Percentiles rank a stretch among this genome's conserved stretches.
Conservation (phyloP, 768 basidiomycete genomes). For the Amanita subjunquillea region DNA sequence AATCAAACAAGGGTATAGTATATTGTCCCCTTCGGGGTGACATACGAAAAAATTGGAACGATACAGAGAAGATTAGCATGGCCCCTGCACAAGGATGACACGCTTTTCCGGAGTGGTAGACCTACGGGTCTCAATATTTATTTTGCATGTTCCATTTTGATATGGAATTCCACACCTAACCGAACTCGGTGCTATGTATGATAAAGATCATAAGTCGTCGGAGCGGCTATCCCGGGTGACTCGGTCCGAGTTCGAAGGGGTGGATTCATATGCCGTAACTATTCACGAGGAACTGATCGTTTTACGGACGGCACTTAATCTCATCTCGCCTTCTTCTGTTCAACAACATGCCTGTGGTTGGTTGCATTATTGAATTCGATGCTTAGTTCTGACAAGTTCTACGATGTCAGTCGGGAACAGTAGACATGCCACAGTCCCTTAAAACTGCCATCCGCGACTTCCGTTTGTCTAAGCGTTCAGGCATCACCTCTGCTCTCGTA, state of each 20-base stretch:
- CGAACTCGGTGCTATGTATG: too few relatives aligned
- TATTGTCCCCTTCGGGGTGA: slow-evolving; percentile 79
- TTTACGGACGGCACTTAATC: slow-evolving; percentile 13
- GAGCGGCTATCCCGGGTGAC: too few relatives aligned
- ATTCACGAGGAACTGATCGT: not conserved
- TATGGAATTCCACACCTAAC: too few relatives aligned
- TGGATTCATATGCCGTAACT: not conserved
- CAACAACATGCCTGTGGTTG: slow-evolving; percentile 2
- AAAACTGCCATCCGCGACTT: slow-evolving; percentile 80
- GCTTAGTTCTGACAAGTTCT: slow-evolving; percentile 16
- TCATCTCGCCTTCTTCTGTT: slow-evolving; percentile 13
- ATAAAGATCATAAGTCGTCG: too few relatives aligned
- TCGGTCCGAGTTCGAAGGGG: not conserved
- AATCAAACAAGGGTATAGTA: not conserved
- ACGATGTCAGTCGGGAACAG: slow-evolving; percentile 31
- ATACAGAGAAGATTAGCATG: slow-evolving; percentile 99
- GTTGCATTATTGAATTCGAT: slow-evolving; percentile 5
- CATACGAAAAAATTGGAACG: slow-evolving; percentile 99
- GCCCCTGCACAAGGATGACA: slow-evolving; percentile 99
- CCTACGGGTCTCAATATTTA: slow-evolving; percentile 49
- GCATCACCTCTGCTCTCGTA: slow-evolving; percentile 68
- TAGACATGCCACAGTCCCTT: slow-evolving; percentile 76
- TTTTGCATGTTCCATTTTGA: not conserved
- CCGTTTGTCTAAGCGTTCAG: slow-evolving; percentile 57
- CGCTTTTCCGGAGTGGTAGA: slow-evolving; percentile 92